Percentiles rank a stretch among this genome's conserved stretches.
Conservation (phyloP, 1,284 basidiomycete species). For the Chondrostereum purpureum region DNA sequence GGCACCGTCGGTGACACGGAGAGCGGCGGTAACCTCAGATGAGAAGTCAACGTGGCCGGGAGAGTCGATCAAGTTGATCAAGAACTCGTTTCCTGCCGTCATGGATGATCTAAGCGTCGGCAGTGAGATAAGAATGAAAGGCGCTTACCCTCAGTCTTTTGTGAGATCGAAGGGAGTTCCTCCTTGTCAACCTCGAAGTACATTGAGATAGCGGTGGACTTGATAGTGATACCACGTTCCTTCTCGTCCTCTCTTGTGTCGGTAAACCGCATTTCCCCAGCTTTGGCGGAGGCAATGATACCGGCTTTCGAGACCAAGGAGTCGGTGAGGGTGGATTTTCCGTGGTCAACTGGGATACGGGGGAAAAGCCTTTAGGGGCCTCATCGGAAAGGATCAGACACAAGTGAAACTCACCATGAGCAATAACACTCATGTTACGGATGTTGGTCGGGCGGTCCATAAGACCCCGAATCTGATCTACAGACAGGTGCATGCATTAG, state of each 20-base stretch:
- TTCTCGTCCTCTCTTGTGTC: slow-evolving; percentile 99
- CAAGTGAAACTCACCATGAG: slow-evolving; percentile 71
- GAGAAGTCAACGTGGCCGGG: slow-evolving; percentile 99
- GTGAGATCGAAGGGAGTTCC: slow-evolving; percentile 78
- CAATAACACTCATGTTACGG: slow-evolving; percentile 98
- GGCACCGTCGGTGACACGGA: slow-evolving; percentile 98
- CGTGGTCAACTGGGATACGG: slow-evolving; percentile 97
- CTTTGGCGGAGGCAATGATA: slow-evolving; percentile 95
- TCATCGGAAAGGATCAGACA: slow-evolving; percentile 6
- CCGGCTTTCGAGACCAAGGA: slow-evolving; percentile 99
- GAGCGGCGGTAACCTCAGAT: slow-evolving; percentile 98
- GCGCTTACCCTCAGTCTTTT: slow-evolving; percentile 83
- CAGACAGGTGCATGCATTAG: slow-evolving; percentile 6
- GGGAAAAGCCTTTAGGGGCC: slow-evolving; percentile 11
- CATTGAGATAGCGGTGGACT: slow-evolving; percentile 99
- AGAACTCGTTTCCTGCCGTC: slow-evolving; percentile 82
- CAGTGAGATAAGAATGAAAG: neutral
- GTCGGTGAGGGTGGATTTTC: slow-evolving; percentile 99
- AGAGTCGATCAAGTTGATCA: slow-evolving; percentile 99
- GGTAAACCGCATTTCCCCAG: slow-evolving; percentile 96
- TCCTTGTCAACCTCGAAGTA: slow-evolving; percentile 97
- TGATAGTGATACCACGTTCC: slow-evolving; percentile 99
- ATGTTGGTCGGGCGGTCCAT: slow-evolving; percentile 93
- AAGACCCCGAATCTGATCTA: slow-evolving; percentile 84
- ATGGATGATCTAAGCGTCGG: slow-evolving; percentile 14